Conservation (phyloP, 176 grass and related monocot genomes). For the Eragrostis curvula region DNA sequence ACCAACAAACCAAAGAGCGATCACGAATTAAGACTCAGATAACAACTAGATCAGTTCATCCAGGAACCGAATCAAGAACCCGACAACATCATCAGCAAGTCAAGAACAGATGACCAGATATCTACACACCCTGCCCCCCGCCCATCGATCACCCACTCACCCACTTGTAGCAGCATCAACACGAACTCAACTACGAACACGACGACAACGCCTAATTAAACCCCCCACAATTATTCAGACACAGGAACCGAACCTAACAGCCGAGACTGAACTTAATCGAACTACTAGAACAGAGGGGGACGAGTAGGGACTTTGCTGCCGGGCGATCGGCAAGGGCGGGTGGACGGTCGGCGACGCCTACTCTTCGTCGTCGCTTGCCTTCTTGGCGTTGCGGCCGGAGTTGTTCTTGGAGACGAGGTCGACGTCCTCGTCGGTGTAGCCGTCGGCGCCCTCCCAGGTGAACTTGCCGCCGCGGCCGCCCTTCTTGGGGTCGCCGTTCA, state of each 20-base stretch:
- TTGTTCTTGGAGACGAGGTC: conserved; percentile 31
- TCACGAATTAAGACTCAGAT: neutral
- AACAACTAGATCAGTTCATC: conserved; percentile 25
- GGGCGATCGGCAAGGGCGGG: neutral
- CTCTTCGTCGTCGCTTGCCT: conserved; percentile 11
- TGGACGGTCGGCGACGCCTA: neutral
- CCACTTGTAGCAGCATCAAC: neutral
- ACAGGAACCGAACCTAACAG: neutral
- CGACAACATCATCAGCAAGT: conserved; percentile 18
- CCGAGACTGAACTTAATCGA: neutral
- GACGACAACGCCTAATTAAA: too few species aligned
- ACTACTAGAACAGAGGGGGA: neutral
- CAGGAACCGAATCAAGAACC: conserved; percentile 12
- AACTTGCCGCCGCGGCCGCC: conserved; percentile 93
- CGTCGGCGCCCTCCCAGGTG: conserved; percentile 83
- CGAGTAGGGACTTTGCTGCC: neutral
- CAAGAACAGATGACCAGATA: conserved; percentile 16
- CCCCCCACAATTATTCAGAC: neutral
- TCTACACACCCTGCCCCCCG: conserved; percentile 34
- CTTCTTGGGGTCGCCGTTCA: conserved; percentile 91
- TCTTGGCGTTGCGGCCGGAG: neutral
- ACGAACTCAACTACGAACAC: conserved; percentile 11
- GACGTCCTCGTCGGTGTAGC: conserved; percentile 54
- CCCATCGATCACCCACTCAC: neutral
- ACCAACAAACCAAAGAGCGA: neutral